Base-by-base conservation (phyloP, 2,329 filamentous ascomycete species). In the Fusarium zealandicum region DNA sequence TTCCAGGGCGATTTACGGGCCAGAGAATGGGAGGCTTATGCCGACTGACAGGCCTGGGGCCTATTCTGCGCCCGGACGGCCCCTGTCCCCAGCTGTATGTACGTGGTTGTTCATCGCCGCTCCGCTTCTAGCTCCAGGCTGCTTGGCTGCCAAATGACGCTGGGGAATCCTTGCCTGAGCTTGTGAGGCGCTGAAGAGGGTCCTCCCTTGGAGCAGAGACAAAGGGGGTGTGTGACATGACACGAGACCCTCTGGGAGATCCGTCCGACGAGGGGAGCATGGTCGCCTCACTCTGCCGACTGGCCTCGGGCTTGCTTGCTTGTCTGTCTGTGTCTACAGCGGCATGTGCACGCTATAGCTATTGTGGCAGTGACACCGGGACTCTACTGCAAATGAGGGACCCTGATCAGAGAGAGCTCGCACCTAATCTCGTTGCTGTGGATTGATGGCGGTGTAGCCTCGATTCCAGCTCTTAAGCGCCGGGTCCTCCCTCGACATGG, bases 111-210 rank as follows among this genome's bases (percentile, higher is more conserved):
- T 25, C 7, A 16, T 27, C 10, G 18, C 13, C 20, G 37, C 28
- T 31, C 13, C 28, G 28, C 28, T 31, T 25, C 22, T 8, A 9
- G 27, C 27, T 10, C 27, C 27, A 3, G 27, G 9, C n/a, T n/a
- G 9, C 9, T 30, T 7, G 7, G 28, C 28, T 36, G 36, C 30
- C 40, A 35, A 25, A 47, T 17, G 49, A 36, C 52, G 58, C 68
- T 62, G 66, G 68, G 66, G 65, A 67, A 67, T 59, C 67, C 68
- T 61, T 69, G 68, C 64, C 55, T 58, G 18, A 18, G 30, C 39
- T 41, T 42, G 55, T 60, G 57, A 61, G 57, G 58, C 57, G 58
- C 53, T 58, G 56, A 38, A 37, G 18, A 22, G 22, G 25, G 33
- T 30, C 22, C 17, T 20, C 31, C 12, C n/a, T 30, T 27, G 36